A percentile compares a stretch with the other conserved stretches of the same genome.
These are phyloP conservation scores for Penicillium coprophilum DNA, from an alignment of 495 filamentous ascomycete species.

Conservation along the genomic window DNA sequence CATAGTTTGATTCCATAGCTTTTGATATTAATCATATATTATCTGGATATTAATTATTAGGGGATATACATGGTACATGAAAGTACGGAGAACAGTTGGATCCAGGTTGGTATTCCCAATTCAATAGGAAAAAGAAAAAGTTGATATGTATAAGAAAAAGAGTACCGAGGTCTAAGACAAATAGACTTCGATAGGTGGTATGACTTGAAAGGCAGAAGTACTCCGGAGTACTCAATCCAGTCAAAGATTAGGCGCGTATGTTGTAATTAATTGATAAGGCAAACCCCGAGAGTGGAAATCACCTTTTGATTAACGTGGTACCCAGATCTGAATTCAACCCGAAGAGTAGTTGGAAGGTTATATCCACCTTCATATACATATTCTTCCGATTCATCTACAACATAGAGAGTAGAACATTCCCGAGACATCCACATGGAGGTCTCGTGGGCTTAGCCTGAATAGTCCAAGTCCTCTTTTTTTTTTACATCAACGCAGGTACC, in stretches of 20 bases:
- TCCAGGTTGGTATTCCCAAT: too few relatives aligned
- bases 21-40: neutral
- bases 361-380: neutral
- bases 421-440: slow-evolving; percentile 27
- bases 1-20: slow-evolving; percentile 6
- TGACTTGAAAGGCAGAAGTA: neutral
- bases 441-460: slow-evolving; percentile 24
- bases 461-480: neutral
- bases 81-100: too few relatives aligned
- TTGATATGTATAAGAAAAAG: too few relatives aligned
- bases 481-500: slow-evolving; percentile 23
- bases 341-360: slow-evolving; percentile 1
- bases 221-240: neutral
- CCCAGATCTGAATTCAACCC: slow-evolving; percentile 2
- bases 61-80: too few relatives aligned
- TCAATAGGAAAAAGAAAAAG: too few relatives aligned
- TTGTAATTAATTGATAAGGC: neutral
- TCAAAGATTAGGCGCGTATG: neutral
- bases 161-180: too few relatives aligned
- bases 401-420: slow-evolving; percentile 4
- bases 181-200: neutral
- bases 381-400: neutral
- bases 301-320: neutral
- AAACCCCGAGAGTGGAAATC: neutral
- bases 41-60: too few relatives aligned